These are phyloP conservation scores for Verticillium klebahnii DNA, from an alignment of 2,329 filamentous ascomycete genomes.

Conservation along the genomic window DNA sequence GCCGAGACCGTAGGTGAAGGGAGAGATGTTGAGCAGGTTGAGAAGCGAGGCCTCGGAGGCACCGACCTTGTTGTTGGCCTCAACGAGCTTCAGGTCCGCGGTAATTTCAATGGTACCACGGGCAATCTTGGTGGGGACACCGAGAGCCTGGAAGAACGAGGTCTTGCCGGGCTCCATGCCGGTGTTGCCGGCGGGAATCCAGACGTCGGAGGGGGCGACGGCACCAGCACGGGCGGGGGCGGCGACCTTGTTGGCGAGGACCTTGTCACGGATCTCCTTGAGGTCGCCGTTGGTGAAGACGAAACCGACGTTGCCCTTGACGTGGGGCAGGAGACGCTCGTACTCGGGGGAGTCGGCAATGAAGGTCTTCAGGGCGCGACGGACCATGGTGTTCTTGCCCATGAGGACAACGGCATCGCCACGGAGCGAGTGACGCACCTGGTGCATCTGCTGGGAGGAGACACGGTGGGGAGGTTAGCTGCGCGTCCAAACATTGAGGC, in stretches of 20 bases:
- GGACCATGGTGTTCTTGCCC: constrained; percentile 99
- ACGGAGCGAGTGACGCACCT: constrained; percentile 91
- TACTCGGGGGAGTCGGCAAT: constrained; percentile 88
- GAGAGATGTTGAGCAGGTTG: constrained; percentile 99
- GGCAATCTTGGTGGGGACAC: constrained; percentile 99
- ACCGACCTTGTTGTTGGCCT: constrained; percentile 90
- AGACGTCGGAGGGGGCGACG: constrained; percentile 89
- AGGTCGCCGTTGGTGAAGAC: constrained; percentile 99
- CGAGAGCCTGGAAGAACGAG: constrained; percentile 99
- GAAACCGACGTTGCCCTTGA: constrained; percentile 98
- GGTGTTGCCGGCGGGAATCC: constrained; percentile 95
- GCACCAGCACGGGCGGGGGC: constrained; percentile 98
- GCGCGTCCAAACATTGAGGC: background rate
- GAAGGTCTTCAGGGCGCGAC: constrained; percentile 96
- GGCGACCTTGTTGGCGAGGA: constrained; percentile 94
- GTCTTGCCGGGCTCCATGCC: constrained; percentile 99
- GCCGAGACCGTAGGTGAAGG: constrained; percentile 99
- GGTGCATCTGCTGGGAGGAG: constrained; percentile 99
- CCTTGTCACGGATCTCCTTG: constrained; percentile 88
- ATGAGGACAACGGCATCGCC: constrained; percentile 93
- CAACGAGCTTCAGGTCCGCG: constrained; percentile 93
- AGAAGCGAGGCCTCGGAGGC: constrained; percentile 96
- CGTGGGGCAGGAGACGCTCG: constrained; percentile 92
- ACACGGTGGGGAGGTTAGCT: constrained; percentile 56
- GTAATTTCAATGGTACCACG: constrained; percentile 99